Evolutionary conservation across 176 grass and related monocot genomes (phyloP), one percentile per base, ranked within the genome.

Genomic region (Aegilops tauschii): DNA sequence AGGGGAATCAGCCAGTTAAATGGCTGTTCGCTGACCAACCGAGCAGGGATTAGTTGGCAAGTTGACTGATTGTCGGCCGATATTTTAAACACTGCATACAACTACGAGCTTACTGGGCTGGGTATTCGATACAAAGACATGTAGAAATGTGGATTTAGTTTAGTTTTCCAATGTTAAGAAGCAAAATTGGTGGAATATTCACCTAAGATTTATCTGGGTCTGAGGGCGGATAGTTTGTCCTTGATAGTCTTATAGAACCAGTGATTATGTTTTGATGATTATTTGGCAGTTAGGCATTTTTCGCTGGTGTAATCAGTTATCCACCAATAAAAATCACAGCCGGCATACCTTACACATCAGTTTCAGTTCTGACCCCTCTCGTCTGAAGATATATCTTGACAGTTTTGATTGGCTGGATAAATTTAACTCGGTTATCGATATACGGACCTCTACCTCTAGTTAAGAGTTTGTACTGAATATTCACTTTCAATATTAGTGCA

Each of bases 281-380:
- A 39, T 6, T 73, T 81, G 68, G 44, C 20, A 74, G 61, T 45
- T 29, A 64, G 14, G 20, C 25, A 5, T 25, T 39, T 40, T 79
- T 61, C 49, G 7, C 32, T 79, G 4, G 37, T 73, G 61, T 34
- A 70, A 50, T 80, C 12, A 72, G 66, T 63, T 73, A 5, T 63
- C 28, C 31, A 73, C 23, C 36, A 28, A 47, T 37, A 50, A 65
- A 73, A 52, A 52, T 17, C 37, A 13, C 61, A 73, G 63, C 12
- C 40, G 17, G 23, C 37, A 63, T 29, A 29, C 40, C 34, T 73
- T 75, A 74, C 9, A 21, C 0, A 73, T 35, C 39, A 9, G 28
- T 13, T 87, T 87, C 18, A 28, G 5, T 87, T 52, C 29, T 81
- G 54, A 50, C 65, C 54, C 50, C 69, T 80, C 25, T 42, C 10